A percentile compares a stretch with the other conserved stretches of the same genome.
These are phyloP conservation scores for Aspergillus thermomutatus DNA, from an alignment of 2,329 filamentous ascomycete species.

Conservation along the genomic window DNA sequence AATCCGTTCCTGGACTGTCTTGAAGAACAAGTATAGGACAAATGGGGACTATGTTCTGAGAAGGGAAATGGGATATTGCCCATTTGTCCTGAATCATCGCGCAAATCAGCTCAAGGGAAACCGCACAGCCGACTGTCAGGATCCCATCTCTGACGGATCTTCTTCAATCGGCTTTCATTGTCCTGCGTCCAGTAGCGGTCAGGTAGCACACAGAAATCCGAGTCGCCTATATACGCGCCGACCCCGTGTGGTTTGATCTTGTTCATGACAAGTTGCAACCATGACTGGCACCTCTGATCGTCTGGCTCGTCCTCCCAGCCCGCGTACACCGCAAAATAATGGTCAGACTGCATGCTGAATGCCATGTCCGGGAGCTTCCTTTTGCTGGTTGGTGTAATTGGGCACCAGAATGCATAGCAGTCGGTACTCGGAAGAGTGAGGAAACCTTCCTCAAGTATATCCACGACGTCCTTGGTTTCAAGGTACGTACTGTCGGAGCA, in stretches of 20 bases:
- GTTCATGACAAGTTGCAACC: not conserved
- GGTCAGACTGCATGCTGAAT: constrained; percentile 51
- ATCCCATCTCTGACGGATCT: not conserved
- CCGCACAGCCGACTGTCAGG: not conserved
- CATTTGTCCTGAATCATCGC: too few relatives aligned
- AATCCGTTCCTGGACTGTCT: too few relatives aligned
- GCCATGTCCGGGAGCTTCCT: constrained; percentile 47
- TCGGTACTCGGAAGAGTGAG: not conserved
- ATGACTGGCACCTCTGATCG: not conserved
- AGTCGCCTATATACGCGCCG: constrained; percentile 1
- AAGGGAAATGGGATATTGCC: too few relatives aligned
- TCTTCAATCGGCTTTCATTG: not conserved
- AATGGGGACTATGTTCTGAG: too few relatives aligned
- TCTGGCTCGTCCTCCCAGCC: constrained; percentile 40
- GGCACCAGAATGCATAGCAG: not conserved
- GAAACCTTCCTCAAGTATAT: constrained; percentile 23
- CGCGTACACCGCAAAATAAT: constrained; percentile 53
- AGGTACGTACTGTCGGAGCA: constrained; percentile 52
- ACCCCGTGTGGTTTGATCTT: not conserved
- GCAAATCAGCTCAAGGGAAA: not conserved
- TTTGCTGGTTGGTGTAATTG: constrained; percentile 26
- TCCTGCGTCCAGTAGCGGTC: not conserved
- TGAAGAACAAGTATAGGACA: too few relatives aligned
- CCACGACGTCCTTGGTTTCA: constrained; percentile 46
- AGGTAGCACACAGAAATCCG: not conserved